Evolutionary conservation across 208 protist species (phyloP).

Genomic region (Wallacemonas sp.): DNA sequence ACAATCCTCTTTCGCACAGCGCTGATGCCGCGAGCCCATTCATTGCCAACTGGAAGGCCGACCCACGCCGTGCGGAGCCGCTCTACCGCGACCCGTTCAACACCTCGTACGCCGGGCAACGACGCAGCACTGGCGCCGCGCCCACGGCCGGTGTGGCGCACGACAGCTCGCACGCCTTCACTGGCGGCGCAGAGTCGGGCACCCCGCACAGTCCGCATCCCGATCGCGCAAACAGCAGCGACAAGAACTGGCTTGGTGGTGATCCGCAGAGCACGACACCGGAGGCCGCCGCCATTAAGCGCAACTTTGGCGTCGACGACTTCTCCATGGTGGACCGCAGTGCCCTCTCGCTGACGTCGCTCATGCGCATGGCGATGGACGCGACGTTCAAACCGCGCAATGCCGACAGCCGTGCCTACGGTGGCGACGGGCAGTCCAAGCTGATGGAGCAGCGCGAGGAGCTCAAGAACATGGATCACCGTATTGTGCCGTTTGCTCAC

Average conservation of each 20-base stretch:
- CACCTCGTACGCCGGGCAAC: neutral
- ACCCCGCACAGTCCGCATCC: neutral
- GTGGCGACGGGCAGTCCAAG: slow-evolving; percentile 65
- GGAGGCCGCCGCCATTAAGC: slow-evolving; percentile 35
- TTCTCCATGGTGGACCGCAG: slow-evolving; percentile 66
- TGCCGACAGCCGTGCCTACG: slow-evolving; percentile 59
- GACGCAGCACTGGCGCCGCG: neutral
- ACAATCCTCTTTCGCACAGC: slow-evolving; percentile 11
- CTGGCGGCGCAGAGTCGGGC: neutral
- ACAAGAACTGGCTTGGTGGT: slow-evolving; percentile 34
- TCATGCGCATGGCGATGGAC: slow-evolving; percentile 46
- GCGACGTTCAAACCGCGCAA: slow-evolving; percentile 72
- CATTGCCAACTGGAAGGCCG: slow-evolving; percentile 50
- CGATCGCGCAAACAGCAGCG: neutral
- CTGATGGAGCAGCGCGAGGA: slow-evolving; percentile 60
- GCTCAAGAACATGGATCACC: slow-evolving; percentile 73
- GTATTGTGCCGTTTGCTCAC: slow-evolving; percentile 65
- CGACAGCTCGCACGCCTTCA: slow-evolving; percentile 11
- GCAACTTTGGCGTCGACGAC: slow-evolving; percentile 49
- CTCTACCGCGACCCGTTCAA: slow-evolving; percentile 15
- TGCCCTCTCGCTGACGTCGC: slow-evolving; percentile 45
- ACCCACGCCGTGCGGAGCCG: slow-evolving; percentile 20
- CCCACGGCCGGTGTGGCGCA: neutral
- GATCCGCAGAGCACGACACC: slow-evolving; percentile 20
- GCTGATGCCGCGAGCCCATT: slow-evolving; percentile 26